Evolutionary conservation across 2,329 filamentous ascomycete genomes (phyloP).

Genomic region (Penicillium italicum): DNA sequence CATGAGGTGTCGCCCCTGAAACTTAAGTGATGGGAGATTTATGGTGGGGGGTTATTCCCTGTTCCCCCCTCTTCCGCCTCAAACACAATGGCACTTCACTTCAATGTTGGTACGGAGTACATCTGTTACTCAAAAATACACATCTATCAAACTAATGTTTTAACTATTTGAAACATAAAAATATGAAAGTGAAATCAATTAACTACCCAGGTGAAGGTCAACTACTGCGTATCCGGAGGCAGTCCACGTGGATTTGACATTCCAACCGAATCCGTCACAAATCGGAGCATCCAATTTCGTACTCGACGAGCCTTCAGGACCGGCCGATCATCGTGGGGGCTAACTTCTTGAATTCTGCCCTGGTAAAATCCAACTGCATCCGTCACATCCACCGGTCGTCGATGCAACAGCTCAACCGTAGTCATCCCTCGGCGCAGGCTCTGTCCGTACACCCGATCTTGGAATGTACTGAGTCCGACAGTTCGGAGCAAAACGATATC

Average conservation of each 20-base stretch:
- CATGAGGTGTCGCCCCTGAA: slow-evolving; percentile 22
- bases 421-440: slow-evolving; percentile 71
- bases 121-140: not conserved
- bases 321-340: slow-evolving; percentile 47
- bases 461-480: slow-evolving; percentile 72
- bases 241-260: slow-evolving; percentile 27
- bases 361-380: slow-evolving; percentile 58
- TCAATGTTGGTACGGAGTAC: not conserved
- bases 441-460: slow-evolving; percentile 76
- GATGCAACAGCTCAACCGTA: slow-evolving; percentile 63
- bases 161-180: not conserved
- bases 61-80: slow-evolving; percentile 8
- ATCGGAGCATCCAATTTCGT: slow-evolving; percentile 69
- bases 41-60: slow-evolving; percentile 2
- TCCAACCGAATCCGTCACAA: slow-evolving; percentile 52
- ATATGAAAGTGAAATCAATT: not conserved
- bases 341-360: slow-evolving; percentile 43
- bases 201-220: no score
- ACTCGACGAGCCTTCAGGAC: slow-evolving; percentile 63
- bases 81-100: not conserved
- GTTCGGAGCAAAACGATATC: slow-evolving; percentile 79
- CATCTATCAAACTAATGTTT: not conserved
- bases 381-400: slow-evolving; percentile 50
- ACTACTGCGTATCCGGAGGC: slow-evolving; percentile 41
- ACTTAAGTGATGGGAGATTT: slow-evolving; percentile 4